These are phyloP conservation scores for Colletotrichum sp. DNA, from an alignment of 2,329 filamentous ascomycete species.

Conservation along the genomic window DNA sequence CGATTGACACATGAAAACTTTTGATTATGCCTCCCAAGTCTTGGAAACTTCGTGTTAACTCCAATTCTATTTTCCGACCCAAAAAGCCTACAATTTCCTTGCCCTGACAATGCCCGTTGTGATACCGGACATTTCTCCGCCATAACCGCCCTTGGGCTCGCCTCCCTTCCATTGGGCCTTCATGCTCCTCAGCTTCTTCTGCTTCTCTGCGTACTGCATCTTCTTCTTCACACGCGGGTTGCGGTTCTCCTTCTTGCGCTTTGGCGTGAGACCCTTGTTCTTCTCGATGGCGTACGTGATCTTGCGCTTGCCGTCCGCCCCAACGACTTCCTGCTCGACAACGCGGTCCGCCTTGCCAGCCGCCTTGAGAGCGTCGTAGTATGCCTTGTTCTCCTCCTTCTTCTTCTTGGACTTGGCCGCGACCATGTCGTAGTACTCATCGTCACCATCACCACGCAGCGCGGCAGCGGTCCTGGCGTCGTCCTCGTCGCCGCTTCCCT, in stretches of 20 bases:
- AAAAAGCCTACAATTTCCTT: conserved; percentile 73
- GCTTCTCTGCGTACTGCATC: conserved; percentile 93
- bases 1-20: neutral
- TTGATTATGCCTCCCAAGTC: neutral
- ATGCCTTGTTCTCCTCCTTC: conserved; percentile 72
- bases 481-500: conserved; percentile 65
- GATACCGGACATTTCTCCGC: conserved; percentile 92
- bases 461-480: conserved; percentile 60
- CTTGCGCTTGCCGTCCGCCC: conserved; percentile 85
- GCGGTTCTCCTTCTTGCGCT: conserved; percentile 89
- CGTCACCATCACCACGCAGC: conserved; percentile 61
- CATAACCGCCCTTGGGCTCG: conserved; percentile 84
- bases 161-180: conserved; percentile 86
- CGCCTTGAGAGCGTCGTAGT: conserved; percentile 58
- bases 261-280: conserved; percentile 93
- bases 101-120: conserved; percentile 93
- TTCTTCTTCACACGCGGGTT: conserved; percentile 99
- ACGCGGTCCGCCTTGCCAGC: conserved; percentile 70
- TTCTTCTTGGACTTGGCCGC: conserved; percentile 73
- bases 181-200: conserved; percentile 94
- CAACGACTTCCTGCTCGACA: conserved; percentile 71
- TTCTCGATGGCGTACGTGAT: conserved; percentile 95
- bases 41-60: neutral
- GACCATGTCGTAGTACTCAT: conserved; percentile 92
- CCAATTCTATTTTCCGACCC: conserved; percentile 19